Conservation (phyloP, 495 filamentous ascomycete species). For the Collariella sp. region DNA sequence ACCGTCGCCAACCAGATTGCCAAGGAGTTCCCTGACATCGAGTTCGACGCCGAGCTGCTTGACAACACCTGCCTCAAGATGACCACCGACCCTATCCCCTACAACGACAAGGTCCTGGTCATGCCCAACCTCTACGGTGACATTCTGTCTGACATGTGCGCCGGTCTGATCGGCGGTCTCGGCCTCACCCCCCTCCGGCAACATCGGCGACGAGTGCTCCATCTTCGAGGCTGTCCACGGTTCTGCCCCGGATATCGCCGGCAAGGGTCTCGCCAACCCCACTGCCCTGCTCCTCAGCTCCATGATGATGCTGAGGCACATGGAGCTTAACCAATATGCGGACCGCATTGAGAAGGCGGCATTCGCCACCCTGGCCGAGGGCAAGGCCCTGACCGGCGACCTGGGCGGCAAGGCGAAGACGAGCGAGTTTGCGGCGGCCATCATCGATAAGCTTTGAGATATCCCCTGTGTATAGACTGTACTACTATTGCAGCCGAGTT, state of each 20-base stretch:
- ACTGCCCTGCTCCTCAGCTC: slow-evolving; percentile 83
- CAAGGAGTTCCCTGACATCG: slow-evolving; percentile 88
- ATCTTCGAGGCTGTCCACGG: slow-evolving; percentile 99
- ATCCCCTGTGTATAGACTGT: slow-evolving; percentile 19
- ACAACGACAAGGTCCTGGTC: slow-evolving; percentile 98
- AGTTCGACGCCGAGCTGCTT: slow-evolving; percentile 93
- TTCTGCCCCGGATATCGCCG: slow-evolving; percentile 94
- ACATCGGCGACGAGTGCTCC: slow-evolving; percentile 97
- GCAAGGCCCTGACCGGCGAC: slow-evolving; percentile 92
- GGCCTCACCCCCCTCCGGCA: slow-evolving; percentile 94
- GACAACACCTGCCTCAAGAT: slow-evolving; percentile 99
- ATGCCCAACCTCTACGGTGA: slow-evolving; percentile 99
- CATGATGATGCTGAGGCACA: slow-evolving; percentile 99
- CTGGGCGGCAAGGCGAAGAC: slow-evolving; percentile 92
- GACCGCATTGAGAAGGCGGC: slow-evolving; percentile 85
- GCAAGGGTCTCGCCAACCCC: slow-evolving; percentile 90
- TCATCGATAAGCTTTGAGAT: slow-evolving; percentile 69
- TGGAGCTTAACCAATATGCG: slow-evolving; percentile 81
- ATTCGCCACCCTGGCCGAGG: slow-evolving; percentile 88
- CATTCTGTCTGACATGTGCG: slow-evolving; percentile 99
- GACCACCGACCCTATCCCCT: slow-evolving; percentile 84
- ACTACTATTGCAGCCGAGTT: slow-evolving; percentile 10
- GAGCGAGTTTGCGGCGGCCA: slow-evolving; percentile 79
- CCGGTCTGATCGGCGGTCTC: slow-evolving; percentile 93
- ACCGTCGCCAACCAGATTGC: slow-evolving; percentile 70